phyloP scores from a whole-genome alignment of 805 yeast genomes.

The Metschnikowia chrysomelidarum region DNA sequence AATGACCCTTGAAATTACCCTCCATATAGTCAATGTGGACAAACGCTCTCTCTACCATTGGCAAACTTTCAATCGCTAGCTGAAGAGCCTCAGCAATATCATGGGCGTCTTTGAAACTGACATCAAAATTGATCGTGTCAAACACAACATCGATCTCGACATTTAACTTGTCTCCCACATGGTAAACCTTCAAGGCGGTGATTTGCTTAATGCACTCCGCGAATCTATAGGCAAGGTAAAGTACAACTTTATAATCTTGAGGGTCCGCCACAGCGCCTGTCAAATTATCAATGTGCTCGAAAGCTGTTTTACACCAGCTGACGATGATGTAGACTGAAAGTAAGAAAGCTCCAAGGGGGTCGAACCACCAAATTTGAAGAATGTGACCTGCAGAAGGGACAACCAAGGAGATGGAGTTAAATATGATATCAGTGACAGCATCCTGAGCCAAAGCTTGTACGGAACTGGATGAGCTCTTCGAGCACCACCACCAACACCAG shows the following conservation, averaged over 20 bases:
- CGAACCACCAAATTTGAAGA: slow-evolving; percentile 65
- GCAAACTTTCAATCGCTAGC: slow-evolving; percentile 74
- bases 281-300: slow-evolving; percentile 70
- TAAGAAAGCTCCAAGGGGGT: slow-evolving; percentile 68
- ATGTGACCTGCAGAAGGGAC: slow-evolving; percentile 63
- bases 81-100: slow-evolving; percentile 81
- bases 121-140: slow-evolving; percentile 38
- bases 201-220: slow-evolving; percentile 64
- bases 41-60: slow-evolving; percentile 76
- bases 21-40: slow-evolving; percentile 71
- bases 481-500: slow-evolving; percentile 64
- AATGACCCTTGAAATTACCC: slow-evolving; percentile 43
- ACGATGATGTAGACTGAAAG: slow-evolving; percentile 60
- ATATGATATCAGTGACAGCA: slow-evolving; percentile 74
- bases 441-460: slow-evolving; percentile 81
- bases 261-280: slow-evolving; percentile 71
- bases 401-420: slow-evolving; percentile 66
- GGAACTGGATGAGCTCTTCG: slow-evolving; percentile 56
- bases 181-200: slow-evolving; percentile 68
- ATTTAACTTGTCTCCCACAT: slow-evolving; percentile 72
- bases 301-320: slow-evolving; percentile 63
- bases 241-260: slow-evolving; percentile 60
- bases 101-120: slow-evolving; percentile 64
- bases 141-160: slow-evolving; percentile 75
- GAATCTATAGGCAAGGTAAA: slow-evolving; percentile 67